Conservation (phyloP, 208 protist species). For the Trichomonas tenax region DNA sequence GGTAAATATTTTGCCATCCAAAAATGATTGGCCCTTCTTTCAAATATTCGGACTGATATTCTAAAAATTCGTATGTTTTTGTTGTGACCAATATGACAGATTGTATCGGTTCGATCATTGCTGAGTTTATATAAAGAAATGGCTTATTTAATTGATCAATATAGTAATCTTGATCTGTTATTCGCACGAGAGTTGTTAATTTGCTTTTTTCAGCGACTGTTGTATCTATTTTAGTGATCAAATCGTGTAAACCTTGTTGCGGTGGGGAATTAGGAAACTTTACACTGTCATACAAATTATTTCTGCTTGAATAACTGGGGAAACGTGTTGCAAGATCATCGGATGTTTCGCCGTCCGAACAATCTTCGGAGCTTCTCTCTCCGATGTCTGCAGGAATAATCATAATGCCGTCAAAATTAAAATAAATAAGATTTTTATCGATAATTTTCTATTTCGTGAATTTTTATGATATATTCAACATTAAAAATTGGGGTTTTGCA, state of each 20-base stretch:
- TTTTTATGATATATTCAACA: too few relatives aligned
- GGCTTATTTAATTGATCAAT: conserved; percentile 1
- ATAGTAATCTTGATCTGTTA: background rate
- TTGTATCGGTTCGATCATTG: background rate
- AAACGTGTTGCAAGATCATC: background rate
- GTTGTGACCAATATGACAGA: background rate
- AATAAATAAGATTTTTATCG: too few relatives aligned
- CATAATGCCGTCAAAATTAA: background rate
- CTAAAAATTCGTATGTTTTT: background rate
- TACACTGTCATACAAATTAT: too few relatives aligned
- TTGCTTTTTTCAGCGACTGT: background rate
- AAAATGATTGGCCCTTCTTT: background rate
- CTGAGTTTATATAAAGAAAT: background rate
- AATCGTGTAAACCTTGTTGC: background rate
- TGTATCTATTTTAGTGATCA: background rate
- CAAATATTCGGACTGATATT: background rate
- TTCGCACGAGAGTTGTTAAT: background rate
- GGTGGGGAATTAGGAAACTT: background rate
- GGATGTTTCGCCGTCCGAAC: background rate
- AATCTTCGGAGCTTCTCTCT: background rate
- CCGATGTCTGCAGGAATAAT: background rate
- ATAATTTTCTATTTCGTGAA: too few relatives aligned
- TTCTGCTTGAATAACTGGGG: background rate
- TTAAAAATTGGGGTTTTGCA: too few relatives aligned
- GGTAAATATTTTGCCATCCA: background rate